Conservation (phyloP, 1,284 basidiomycete species). For the Neolentinus lepideus region DNA sequence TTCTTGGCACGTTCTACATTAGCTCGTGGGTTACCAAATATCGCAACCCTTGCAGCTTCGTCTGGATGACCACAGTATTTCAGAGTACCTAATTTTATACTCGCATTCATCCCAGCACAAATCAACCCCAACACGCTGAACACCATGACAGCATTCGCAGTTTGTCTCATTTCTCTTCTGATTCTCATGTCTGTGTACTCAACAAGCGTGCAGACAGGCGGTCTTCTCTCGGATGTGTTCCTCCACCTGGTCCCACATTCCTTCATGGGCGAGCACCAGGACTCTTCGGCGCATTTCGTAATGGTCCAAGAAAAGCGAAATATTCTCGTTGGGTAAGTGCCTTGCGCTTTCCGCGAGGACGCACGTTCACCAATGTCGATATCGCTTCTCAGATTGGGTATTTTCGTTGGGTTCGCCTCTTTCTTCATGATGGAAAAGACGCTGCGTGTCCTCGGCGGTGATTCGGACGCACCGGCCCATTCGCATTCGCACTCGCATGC, state of each 20-base stretch:
- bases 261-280: slow-evolving; percentile 82
- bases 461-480: slow-evolving; percentile 32
- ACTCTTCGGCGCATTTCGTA: slow-evolving; percentile 59
- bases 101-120: slow-evolving; percentile 83
- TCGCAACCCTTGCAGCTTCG: slow-evolving; percentile 5
- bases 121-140: slow-evolving; percentile 80
- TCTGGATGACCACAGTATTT: neutral
- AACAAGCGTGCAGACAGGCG: slow-evolving; percentile 59
- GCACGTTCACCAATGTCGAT: slow-evolving; percentile 4
- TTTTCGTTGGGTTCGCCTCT: slow-evolving; percentile 78
- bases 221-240: slow-evolving; percentile 85
- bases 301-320: slow-evolving; percentile 87
- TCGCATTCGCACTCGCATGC: slow-evolving; percentile 51
- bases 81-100: slow-evolving; percentile 87
- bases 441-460: slow-evolving; percentile 69
- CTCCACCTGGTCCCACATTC: slow-evolving; percentile 84
- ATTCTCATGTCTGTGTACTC: slow-evolving; percentile 12
- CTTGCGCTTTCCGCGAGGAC: slow-evolving; percentile 2
- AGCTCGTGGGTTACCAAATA: slow-evolving; percentile 63
- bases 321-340: slow-evolving; percentile 71
- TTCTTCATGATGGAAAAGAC: slow-evolving; percentile 92
- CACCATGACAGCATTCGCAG: slow-evolving; percentile 86
- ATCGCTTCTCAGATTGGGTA: slow-evolving; percentile 52
- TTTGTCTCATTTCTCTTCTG: slow-evolving; percentile 27
- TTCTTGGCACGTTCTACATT: slow-evolving; percentile 88